phyloP scores from a whole-genome alignment of 1,139 yeast species.

The Protomyces inouyei region DNA sequence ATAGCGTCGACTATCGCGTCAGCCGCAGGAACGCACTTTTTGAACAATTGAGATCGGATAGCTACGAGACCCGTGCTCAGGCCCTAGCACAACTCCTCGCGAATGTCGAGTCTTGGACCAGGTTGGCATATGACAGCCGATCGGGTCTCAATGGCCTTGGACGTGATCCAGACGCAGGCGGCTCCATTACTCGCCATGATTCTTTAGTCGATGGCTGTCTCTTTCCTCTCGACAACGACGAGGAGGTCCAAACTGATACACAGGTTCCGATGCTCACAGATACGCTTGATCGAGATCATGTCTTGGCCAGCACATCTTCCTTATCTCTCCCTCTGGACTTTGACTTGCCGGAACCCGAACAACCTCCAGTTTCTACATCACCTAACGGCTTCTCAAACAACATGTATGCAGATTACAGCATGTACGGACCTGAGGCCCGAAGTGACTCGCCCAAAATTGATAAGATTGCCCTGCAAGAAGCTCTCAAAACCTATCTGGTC shows the following conservation, averaged over 20 bases:
- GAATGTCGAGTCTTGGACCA: constrained; percentile 14
- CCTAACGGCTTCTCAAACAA: neutral
- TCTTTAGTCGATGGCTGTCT: neutral
- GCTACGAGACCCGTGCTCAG: constrained; percentile 1
- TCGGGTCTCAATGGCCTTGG: neutral
- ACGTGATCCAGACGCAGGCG: neutral
- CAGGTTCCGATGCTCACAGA: neutral
- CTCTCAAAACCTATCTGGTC: constrained; percentile 17
- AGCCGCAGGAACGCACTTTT: constrained; percentile 17
- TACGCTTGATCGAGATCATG: neutral
- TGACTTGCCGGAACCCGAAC: neutral
- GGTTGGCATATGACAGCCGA: constrained; percentile 5
- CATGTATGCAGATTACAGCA: constrained; percentile 14
- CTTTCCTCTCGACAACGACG: constrained; percentile 17
- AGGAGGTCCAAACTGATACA: neutral
- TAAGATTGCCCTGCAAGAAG: neutral
- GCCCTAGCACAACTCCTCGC: constrained; percentile 1
- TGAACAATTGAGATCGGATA: constrained; percentile 5
- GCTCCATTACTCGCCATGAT: neutral
- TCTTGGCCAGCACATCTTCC: neutral
- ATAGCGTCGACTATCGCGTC: neutral
- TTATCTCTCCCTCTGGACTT: neutral
- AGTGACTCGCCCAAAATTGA: neutral
- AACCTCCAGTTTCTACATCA: neutral
- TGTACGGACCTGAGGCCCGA: constrained; percentile 12